A percentile compares a stretch with the other conserved stretches of the same genome.
phyloP scores from a whole-genome alignment of 2,329 filamentous ascomycete species.

The Niveomyces coronatus region DNA sequence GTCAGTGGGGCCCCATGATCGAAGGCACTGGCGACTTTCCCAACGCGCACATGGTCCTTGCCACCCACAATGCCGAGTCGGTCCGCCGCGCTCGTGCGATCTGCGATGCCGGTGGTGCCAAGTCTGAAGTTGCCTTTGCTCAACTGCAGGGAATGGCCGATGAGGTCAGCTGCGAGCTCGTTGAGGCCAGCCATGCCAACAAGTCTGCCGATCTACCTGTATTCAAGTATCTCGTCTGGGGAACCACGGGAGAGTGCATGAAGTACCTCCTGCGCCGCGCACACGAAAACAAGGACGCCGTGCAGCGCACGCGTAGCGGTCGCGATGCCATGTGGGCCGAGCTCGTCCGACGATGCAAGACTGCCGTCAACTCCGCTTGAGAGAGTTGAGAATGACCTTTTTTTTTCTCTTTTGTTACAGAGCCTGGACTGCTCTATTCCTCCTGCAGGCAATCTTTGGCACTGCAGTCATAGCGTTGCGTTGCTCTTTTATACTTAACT shows the following conservation, averaged over 20 bases:
- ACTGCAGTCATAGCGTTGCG: constrained; percentile 11
- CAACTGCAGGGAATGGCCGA: constrained; percentile 96
- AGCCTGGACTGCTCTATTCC: too few relatives aligned
- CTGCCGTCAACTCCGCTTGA: constrained; percentile 27
- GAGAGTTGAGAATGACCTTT: constrained; percentile 9
- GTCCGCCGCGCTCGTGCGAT: constrained; percentile 48
- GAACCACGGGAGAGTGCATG: constrained; percentile 68
- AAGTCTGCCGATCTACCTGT: constrained; percentile 39
- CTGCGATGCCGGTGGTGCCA: constrained; percentile 33
- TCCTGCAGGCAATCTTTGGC: constrained; percentile 4
- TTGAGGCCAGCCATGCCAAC: constrained; percentile 23
- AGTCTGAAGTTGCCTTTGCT: constrained; percentile 34
- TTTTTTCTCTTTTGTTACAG: background rate
- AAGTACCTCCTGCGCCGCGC: constrained; percentile 58
- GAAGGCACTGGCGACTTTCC: constrained; percentile 39
- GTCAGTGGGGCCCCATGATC: constrained; percentile 30
- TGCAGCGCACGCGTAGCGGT: constrained; percentile 50
- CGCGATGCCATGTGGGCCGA: constrained; percentile 54
- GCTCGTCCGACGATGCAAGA: constrained; percentile 44
- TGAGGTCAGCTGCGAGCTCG: constrained; percentile 64
- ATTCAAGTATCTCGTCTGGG: constrained; percentile 63
- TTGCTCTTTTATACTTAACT: constrained; percentile 6
- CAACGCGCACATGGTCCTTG: constrained; percentile 56
- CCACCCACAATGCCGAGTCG: constrained; percentile 71
- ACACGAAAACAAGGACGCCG: constrained; percentile 65